Evolutionary conservation across 1,284 basidiomycete species (phyloP).

Genomic region (Waitea zeae): DNA sequence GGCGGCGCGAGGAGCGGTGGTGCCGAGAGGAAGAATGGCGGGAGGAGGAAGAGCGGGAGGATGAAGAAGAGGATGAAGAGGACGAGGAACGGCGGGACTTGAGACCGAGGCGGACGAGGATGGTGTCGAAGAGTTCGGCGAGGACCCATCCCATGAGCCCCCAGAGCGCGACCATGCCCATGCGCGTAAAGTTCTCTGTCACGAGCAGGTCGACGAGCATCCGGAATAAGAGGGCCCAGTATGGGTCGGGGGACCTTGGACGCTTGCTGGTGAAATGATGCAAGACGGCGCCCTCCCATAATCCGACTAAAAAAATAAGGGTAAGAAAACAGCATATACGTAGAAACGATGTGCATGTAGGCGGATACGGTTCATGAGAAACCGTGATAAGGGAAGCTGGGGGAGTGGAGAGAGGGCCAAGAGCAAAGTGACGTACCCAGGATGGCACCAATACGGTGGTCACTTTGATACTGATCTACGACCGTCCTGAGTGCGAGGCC

Average conservation of each 20-base stretch:
- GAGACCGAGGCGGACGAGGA: not conserved
- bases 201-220: not conserved
- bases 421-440: too few species aligned
- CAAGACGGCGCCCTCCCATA: constrained; percentile 7
- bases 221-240: not conserved
- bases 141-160: not conserved
- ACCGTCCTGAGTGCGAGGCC: constrained; percentile 19
- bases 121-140: not conserved
- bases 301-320: too few species aligned
- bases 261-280: constrained; percentile 4
- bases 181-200: not conserved
- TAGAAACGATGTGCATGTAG: too few species aligned
- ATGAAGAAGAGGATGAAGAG: not conserved
- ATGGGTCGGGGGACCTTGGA: not conserved
- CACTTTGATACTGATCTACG: constrained; percentile 11
- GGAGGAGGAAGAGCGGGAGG: not conserved
- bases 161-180: not conserved
- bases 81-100: not conserved
- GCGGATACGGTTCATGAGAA: too few species aligned
- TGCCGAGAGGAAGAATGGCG: too few species aligned
- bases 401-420: too few species aligned
- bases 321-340: too few species aligned
- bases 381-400: too few species aligned
- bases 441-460: not conserved
- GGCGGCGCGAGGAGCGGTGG: too few species aligned